Evolutionary conservation across 768 basidiomycete genomes (phyloP), one percentile per base, ranked within the genome.

Genomic region (Roridomyces roridus): DNA sequence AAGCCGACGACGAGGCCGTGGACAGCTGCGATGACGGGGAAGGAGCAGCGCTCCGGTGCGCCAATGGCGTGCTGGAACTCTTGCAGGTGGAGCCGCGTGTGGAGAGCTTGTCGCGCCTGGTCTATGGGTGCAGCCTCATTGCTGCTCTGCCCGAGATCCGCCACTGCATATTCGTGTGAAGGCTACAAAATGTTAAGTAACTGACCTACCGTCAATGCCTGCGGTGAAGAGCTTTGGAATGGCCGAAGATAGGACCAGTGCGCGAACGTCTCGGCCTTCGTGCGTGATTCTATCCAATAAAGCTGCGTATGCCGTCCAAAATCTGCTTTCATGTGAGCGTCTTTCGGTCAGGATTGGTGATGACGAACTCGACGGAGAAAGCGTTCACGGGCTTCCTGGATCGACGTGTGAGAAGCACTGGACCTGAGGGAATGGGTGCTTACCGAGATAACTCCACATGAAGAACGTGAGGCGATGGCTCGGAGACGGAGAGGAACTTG

Each of bases 211-310:
- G 68, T 96, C 94, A 6, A 96, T 70, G 0, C 95, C 94, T 2
- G 92, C 94, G 0, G 89, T 89, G 68, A 94, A 96, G 5, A 85
- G 70, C 68, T 89, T 92, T 0, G 87, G 84, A 3, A 89, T 67
- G 2, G 74, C 76, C 0, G 92, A 93, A 0, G 88, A 85, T 0
- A 96, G 72, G 0, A 96, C 90, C 6, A 92, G 78, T 3, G 77
- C 89, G 17, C 91, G 83, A 1, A 94, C 82, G 26, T 86, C 83
- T 23, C 73, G 66, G 2, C 47, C 81, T 66, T 73, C 85, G 69
- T 54, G 69, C 6, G 62, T 74, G 57, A 94, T 75, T 1, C 71
- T 66, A 44, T 87, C 82, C 62, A 96, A 89, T 0, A 85, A 77
- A 2, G 72, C 65, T 4, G 83, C 84, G 29, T 92, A 85, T 43